phyloP scores from a whole-genome alignment of 495 filamentous ascomycete species.

The Penicillium soppii region DNA sequence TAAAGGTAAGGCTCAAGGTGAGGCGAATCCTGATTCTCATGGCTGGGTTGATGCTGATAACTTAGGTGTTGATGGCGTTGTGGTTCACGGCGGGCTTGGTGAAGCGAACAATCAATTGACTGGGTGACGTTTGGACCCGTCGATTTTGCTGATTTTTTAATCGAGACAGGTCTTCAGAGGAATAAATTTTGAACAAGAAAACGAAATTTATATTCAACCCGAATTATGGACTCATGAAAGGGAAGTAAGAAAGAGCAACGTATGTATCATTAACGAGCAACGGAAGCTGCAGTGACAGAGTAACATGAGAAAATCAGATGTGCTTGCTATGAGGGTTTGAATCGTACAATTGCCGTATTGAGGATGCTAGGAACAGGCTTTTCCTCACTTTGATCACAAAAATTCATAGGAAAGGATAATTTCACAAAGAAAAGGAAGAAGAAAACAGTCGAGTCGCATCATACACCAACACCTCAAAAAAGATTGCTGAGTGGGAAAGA shows the following conservation, averaged over 20 bases:
- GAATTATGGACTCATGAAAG: conserved; percentile 33
- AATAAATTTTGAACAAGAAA: background rate
- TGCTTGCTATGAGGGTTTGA: conserved; percentile 24
- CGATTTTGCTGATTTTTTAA: background rate
- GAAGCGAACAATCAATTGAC: conserved; percentile 46
- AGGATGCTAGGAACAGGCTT: no score
- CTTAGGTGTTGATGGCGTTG: conserved; percentile 21
- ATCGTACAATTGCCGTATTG: conserved; percentile 26
- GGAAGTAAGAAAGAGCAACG: conserved; percentile 18
- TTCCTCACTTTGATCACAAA: conserved; percentile 3
- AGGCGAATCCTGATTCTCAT: conserved; percentile 36
- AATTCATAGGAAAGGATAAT: conserved; percentile 13
- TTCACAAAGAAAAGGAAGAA: conserved; percentile 16
- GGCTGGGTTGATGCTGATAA: conserved; percentile 50
- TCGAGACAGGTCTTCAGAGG: background rate
- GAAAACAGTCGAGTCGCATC: conserved; percentile 14
- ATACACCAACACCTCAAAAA: conserved; percentile 27
- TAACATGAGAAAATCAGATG: conserved; percentile 16
- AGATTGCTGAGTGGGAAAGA: conserved; percentile 8
- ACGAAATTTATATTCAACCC: conserved; percentile 12
- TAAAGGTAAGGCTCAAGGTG: conserved; percentile 48
- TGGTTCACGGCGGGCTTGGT: conserved; percentile 48
- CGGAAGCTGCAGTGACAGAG: conserved; percentile 20
- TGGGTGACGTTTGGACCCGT: conserved; percentile 51
- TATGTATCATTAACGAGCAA: conserved; percentile 40